These are phyloP conservation scores for Aspergillus sp. DNA, from an alignment of 2,329 filamentous ascomycete species.

Conservation along the genomic window DNA sequence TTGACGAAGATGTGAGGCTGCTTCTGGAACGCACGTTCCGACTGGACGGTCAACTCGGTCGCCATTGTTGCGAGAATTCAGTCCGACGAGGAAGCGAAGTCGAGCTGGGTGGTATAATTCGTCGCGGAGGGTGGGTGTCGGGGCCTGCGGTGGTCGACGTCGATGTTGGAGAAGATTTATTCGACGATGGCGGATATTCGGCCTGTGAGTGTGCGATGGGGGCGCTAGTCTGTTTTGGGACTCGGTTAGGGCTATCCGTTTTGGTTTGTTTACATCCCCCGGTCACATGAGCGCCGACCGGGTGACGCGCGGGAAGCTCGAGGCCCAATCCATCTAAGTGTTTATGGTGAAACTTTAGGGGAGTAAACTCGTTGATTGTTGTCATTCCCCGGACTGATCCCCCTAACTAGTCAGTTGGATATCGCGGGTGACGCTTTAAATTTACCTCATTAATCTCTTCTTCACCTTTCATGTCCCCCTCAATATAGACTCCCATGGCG, in stretches of 20 bases:
- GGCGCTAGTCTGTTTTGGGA: conserved; percentile 34
- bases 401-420: too few species aligned
- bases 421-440: background rate
- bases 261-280: conserved; percentile 46
- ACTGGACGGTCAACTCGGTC: conserved; percentile 99
- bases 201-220: conserved; percentile 40
- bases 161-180: conserved; percentile 46
- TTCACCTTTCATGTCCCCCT: conserved; percentile 18
- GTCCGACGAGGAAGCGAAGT: conserved; percentile 45
- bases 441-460: background rate
- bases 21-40: conserved; percentile 99
- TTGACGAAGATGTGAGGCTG: conserved; percentile 99
- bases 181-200: conserved; percentile 38
- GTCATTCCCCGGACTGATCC: background rate
- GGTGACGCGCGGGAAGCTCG: conserved; percentile 32
- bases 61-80: conserved; percentile 73
- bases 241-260: conserved; percentile 45
- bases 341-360: too few species aligned
- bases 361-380: background rate
- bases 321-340: background rate
- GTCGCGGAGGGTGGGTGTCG: conserved; percentile 36
- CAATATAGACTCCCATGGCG: conserved; percentile 30
- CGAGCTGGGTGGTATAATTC: conserved; percentile 37
- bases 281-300: conserved; percentile 33
- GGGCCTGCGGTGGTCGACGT: conserved; percentile 39